Base-by-base conservation (phyloP, 306 rosid genomes). In the Acacia acuminata region DNA sequence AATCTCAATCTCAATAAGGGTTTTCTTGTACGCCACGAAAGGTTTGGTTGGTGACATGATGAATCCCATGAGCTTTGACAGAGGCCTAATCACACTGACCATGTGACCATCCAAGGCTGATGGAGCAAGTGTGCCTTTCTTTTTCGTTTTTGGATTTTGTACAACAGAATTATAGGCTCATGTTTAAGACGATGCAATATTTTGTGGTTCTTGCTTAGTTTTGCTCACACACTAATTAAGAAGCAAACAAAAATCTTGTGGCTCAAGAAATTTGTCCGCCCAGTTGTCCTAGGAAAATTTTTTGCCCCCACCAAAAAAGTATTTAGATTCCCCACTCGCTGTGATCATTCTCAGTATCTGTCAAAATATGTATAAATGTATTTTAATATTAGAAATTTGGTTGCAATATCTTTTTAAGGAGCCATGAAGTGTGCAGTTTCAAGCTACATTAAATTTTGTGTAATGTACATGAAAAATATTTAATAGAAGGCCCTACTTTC, bases 21-120 rank as follows among this genome's bases (percentile, higher is more conserved):
- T 61, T 68, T 51, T 75, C 36, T 75, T 82, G 75, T 71, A 70
- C 82, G 79, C 79, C 56, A 70, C 78, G 70, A 69, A 20, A 70
- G n/a, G 74, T 78, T 3, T 47, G 74, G 79, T 2, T 84, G 43
- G 32, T 12, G 8, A 13, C 68, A 63, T 25, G 71, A 32, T 1
- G 7, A 8, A 34, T 17, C 8, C 40, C 71, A 34, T 17, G 44
- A 66, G 16, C 44, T 34, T 30, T 16, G 79, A n/a, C 14, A n/a
- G 30, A 58, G 14, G 48, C 13, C 15, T 44, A 0, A 27, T 27
- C 1, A 27, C 27, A 27, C 27, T 13, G 40, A 36, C 8, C 40
- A 36, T 14, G 53, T 4, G 19, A 48, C 16, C 19, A 48, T 48
- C 19, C 19, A 48, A 20, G 27, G 27, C 25, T 4, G 24, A 55